Percentiles rank a stretch among this genome's conserved stretches.
phyloP scores from a whole-genome alignment of 2,329 filamentous ascomycete genomes.

The Paraphoma sp. region DNA sequence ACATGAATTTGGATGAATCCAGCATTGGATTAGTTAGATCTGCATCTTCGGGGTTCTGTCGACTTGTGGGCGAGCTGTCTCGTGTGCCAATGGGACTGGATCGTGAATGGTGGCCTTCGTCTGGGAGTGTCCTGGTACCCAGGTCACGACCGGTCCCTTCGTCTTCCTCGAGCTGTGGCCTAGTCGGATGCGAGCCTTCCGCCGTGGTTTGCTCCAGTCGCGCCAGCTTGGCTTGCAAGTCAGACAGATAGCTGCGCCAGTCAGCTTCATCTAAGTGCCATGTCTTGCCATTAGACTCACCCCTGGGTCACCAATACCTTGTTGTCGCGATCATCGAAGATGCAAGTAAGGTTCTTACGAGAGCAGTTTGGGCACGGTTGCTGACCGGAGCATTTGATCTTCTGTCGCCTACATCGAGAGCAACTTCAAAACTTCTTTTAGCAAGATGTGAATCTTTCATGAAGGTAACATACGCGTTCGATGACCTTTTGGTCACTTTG shows the following conservation, averaged over 20 bases:
- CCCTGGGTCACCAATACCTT: constrained; percentile 39
- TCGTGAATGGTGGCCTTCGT: constrained; percentile 6
- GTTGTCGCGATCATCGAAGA: constrained; percentile 42
- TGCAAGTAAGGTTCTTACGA: constrained; percentile 32
- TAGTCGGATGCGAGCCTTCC: background rate
- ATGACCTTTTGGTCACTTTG: constrained; percentile 1
- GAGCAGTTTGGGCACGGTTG: constrained; percentile 38
- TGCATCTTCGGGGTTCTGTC: constrained; percentile 22
- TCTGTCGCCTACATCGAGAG: constrained; percentile 37
- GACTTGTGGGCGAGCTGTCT: constrained; percentile 26
- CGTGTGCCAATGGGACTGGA: constrained; percentile 23
- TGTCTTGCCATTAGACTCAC: constrained; percentile 8
- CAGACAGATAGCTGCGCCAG: constrained; percentile 30
- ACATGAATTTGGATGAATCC: constrained; percentile 35
- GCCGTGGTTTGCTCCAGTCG: constrained; percentile 17
- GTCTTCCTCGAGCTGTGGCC: background rate
- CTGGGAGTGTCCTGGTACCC: constrained; percentile 9
- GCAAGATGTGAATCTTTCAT: too few relatives aligned
- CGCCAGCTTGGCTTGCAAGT: constrained; percentile 31
- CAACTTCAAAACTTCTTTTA: constrained; percentile 3
- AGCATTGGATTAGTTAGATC: constrained; percentile 34
- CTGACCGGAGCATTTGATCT: constrained; percentile 42
- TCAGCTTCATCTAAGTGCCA: background rate
- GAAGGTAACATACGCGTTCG: constrained; percentile 9
- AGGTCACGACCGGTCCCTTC: too few relatives aligned